phyloP scores from a whole-genome alignment of 2,329 filamentous ascomycete species.

The Colletotrichum scovillei region DNA sequence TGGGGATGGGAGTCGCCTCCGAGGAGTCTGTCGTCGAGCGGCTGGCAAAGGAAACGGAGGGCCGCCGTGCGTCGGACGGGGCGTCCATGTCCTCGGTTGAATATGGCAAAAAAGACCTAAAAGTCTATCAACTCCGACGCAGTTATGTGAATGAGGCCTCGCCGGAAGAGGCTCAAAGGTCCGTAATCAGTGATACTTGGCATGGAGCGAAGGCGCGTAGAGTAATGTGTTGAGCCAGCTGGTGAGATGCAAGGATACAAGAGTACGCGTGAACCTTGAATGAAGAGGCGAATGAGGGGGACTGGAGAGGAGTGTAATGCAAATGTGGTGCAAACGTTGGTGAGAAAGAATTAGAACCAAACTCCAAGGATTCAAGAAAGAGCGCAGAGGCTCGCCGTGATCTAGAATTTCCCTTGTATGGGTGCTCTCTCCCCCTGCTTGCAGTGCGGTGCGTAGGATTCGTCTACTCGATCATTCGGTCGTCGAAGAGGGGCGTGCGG shows the following conservation, averaged over 20 bases:
- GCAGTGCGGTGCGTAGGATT: not conserved
- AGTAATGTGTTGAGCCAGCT: not conserved
- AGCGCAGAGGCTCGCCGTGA: not conserved
- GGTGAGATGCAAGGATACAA: not conserved
- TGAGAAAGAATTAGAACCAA: not conserved
- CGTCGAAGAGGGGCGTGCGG: slow-evolving; percentile 4
- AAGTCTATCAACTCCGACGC: slow-evolving; percentile 7
- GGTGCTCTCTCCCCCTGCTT: not conserved
- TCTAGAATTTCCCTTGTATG: not conserved
- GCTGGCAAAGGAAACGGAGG: slow-evolving; percentile 20
- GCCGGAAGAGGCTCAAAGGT: slow-evolving; percentile 27
- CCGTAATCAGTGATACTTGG: slow-evolving; percentile 16
- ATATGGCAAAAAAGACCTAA: slow-evolving; percentile 20
- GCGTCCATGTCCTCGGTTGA: slow-evolving; percentile 18
- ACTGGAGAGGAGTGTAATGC: not conserved
- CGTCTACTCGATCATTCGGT: slow-evolving; percentile 10
- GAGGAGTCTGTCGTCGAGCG: slow-evolving; percentile 12
- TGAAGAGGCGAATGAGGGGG: not conserved
- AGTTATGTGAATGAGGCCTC: slow-evolving; percentile 25
- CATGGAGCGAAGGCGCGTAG: slow-evolving; percentile 19
- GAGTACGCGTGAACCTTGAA: not conserved
- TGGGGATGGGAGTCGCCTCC: slow-evolving; percentile 27
- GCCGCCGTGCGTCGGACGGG: slow-evolving; percentile 13
- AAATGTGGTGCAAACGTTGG: not conserved
- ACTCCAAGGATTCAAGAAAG: not conserved